These are phyloP conservation scores for Fomitopsis pinicola DNA, from an alignment of 1,284 basidiomycete genomes.

Conservation along the genomic window DNA sequence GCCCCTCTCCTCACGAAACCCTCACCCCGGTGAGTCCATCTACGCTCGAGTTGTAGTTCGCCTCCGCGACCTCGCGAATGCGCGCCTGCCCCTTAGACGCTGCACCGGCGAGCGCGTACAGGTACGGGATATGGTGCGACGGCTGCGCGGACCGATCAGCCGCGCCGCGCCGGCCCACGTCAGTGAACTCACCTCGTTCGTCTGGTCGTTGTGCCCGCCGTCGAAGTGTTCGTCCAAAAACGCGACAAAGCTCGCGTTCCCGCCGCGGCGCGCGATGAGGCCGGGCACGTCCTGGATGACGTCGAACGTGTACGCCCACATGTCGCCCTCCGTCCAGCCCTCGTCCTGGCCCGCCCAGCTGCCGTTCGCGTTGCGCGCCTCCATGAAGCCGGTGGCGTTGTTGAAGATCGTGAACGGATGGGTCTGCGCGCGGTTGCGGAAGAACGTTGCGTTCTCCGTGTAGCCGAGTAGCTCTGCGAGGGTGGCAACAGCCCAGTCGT, in stretches of 20 bases:
- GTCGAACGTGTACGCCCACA: constrained; percentile 80
- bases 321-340: constrained; percentile 83
- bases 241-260: constrained; percentile 56
- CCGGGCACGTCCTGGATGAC: constrained; percentile 69
- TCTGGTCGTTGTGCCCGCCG: constrained; percentile 81
- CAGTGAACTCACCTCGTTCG: constrained; percentile 59
- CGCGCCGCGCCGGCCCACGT: background rate
- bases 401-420: constrained; percentile 72
- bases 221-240: constrained; percentile 77
- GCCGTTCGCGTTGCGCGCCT: constrained; percentile 67
- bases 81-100: constrained; percentile 67
- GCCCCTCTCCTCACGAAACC: background rate
- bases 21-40: constrained; percentile 66
- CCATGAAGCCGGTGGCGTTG: constrained; percentile 72
- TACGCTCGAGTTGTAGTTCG: constrained; percentile 65
- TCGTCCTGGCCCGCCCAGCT: constrained; percentile 66
- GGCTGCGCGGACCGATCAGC: constrained; percentile 39
- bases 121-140: constrained; percentile 80
- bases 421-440: constrained; percentile 51
- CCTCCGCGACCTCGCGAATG: constrained; percentile 60
- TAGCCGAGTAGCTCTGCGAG: constrained; percentile 55
- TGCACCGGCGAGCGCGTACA: constrained; percentile 69
- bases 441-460: constrained; percentile 43
- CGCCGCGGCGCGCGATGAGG: constrained; percentile 63
- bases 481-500: constrained; percentile 71